A percentile compares a stretch with the other conserved stretches of the same genome.
phyloP scores from a whole-genome alignment of 2,329 filamentous ascomycete species.

The Verticillium alfalfae region DNA sequence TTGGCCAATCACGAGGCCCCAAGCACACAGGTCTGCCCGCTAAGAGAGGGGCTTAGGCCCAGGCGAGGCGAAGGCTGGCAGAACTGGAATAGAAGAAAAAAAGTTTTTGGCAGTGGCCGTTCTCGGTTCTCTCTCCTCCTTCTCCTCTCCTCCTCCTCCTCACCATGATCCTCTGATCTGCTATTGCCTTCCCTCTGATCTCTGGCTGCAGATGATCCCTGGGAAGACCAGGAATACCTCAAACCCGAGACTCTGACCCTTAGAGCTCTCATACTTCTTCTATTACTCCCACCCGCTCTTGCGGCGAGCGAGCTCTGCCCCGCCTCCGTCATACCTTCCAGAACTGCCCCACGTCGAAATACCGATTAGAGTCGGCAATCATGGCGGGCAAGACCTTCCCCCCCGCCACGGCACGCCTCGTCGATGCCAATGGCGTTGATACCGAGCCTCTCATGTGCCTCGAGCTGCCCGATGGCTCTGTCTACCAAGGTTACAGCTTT shows the following conservation, averaged over 20 bases:
- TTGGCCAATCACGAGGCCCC: slow-evolving; percentile 1
- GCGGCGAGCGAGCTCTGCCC: slow-evolving; percentile 1
- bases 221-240: slow-evolving; percentile 11
- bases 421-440: slow-evolving; percentile 27
- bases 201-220: slow-evolving; percentile 15
- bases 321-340: slow-evolving; percentile 1
- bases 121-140: background rate
- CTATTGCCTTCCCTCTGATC: slow-evolving; percentile 12
- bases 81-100: slow-evolving; percentile 6
- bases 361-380: slow-evolving; percentile 6
- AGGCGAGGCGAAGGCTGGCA: slow-evolving; percentile 1
- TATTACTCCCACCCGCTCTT: slow-evolving; percentile 1
- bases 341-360: slow-evolving; percentile 7
- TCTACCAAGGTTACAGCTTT: slow-evolving; percentile 94
- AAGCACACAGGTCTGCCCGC: background rate
- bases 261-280: slow-evolving; percentile 9
- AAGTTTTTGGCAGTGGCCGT: slow-evolving; percentile 10
- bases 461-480: slow-evolving; percentile 85
- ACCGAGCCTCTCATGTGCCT: slow-evolving; percentile 70
- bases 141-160: slow-evolving; percentile 10
- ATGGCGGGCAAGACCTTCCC: slow-evolving; percentile 32
- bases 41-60: slow-evolving; percentile 1
- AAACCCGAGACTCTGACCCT: slow-evolving; percentile 10
- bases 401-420: slow-evolving; percentile 57
- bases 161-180: slow-evolving; percentile 11